These are phyloP conservation scores for Calophaca sinica DNA, from an alignment of 306 rosid genomes.

Conservation along the genomic window DNA sequence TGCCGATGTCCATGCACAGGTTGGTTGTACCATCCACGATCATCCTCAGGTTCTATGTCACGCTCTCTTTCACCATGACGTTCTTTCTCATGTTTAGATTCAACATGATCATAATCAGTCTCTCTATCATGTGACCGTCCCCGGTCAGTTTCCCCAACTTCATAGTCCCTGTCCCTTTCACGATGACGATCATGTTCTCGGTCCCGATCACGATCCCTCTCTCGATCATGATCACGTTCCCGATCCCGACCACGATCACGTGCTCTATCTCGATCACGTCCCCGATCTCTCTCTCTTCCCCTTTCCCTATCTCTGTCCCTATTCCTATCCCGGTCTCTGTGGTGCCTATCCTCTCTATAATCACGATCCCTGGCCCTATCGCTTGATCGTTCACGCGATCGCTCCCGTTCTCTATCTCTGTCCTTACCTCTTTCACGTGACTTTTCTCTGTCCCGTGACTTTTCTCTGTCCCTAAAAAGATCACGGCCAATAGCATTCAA, in stretches of 20 bases:
- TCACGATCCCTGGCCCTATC: conserved; percentile 88
- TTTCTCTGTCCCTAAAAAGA: conserved; percentile 82
- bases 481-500: conserved; percentile 43
- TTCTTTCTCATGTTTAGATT: conserved; percentile 78
- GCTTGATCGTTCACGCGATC: conserved; percentile 72
- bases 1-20: conserved; percentile 71
- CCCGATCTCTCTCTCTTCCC: conserved; percentile 81
- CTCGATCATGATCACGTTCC: conserved; percentile 66
- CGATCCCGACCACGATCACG: conserved; percentile 73
- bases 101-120: conserved; percentile 68
- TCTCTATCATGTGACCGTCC: conserved; percentile 81
- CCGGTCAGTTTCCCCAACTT: conserved; percentile 67
- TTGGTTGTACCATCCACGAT: conserved; percentile 70
- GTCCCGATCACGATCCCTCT: conserved; percentile 62
- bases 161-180: conserved; percentile 79
- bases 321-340: conserved; percentile 85
- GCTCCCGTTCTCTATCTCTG: conserved; percentile 73
- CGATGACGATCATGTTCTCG: conserved; percentile 69
- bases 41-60: conserved; percentile 79
- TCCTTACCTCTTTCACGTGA: conserved; percentile 72
- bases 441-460: conserved; percentile 83
- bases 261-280: conserved; percentile 73
- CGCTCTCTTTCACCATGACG: conserved; percentile 64
- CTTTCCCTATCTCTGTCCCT: conserved; percentile 66
- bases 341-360: conserved; percentile 86